These are phyloP conservation scores for Mortierella sp. DNA, from an alignment of 371 early-diverging fungal genomes.

Conservation along the genomic window DNA sequence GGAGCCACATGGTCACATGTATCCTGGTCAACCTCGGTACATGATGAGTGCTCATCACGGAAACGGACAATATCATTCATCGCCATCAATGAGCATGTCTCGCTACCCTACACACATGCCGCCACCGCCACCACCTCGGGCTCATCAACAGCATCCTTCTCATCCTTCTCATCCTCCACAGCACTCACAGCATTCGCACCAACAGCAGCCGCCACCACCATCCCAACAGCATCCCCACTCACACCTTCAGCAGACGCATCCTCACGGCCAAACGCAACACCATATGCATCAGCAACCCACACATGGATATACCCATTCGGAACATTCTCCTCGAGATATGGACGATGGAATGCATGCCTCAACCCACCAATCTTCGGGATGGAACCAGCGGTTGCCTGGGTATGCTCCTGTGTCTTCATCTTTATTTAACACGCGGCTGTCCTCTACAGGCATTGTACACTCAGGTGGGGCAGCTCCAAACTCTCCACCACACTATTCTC, in stretches of 20 bases:
- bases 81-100: conserved; percentile 52
- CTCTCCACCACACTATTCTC: conserved; percentile 42
- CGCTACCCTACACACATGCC: conserved; percentile 42
- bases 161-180: conserved; percentile 22
- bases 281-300: conserved; percentile 29
- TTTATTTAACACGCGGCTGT: conserved; percentile 37
- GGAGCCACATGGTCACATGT: conserved; percentile 28
- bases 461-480: conserved; percentile 34
- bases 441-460: conserved; percentile 51
- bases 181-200: conserved; percentile 20
- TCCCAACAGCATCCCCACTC: conserved; percentile 23
- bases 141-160: conserved; percentile 21
- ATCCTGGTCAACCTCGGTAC: conserved; percentile 28
- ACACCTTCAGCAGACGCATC: conserved; percentile 17
- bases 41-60: conserved; percentile 24
- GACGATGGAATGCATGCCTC: conserved; percentile 41
- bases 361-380: conserved; percentile 49
- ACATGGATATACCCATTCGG: conserved; percentile 22
- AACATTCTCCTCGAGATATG: conserved; percentile 34
- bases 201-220: conserved; percentile 8
- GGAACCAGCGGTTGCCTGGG: conserved; percentile 54
- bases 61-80: conserved; percentile 33
- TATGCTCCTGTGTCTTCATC: conserved; percentile 48
- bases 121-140: conserved; percentile 33
- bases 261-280: conserved; percentile 28